Percentiles rank a stretch among this genome's conserved stretches.
Evolutionary conservation across 352 stramenopile species (phyloP).

Genomic region (Phytophthora kernoviae): DNA sequence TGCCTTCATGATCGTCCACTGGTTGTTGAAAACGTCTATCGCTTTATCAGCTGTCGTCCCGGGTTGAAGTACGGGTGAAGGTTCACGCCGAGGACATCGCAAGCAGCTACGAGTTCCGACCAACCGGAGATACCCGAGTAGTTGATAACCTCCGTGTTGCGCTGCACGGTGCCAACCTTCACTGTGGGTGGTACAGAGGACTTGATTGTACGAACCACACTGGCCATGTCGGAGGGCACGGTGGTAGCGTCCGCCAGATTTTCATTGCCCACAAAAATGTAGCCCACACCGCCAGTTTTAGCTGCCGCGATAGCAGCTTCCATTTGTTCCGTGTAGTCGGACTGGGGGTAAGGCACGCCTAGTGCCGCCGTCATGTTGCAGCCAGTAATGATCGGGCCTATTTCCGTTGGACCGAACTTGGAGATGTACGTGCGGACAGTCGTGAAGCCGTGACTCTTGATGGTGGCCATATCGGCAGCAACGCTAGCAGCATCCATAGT

Average conservation of each 20-base stretch:
- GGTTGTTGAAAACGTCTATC: constrained; percentile 43
- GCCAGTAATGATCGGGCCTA: constrained; percentile 41
- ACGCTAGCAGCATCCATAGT: constrained; percentile 31
- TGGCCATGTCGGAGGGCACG: constrained; percentile 40
- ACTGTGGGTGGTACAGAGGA: constrained; percentile 39
- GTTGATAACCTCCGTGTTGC: constrained; percentile 59
- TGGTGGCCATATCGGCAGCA: constrained; percentile 43
- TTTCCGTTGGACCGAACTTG: constrained; percentile 46
- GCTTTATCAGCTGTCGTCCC: constrained; percentile 26
- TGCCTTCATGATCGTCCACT: constrained; percentile 37
- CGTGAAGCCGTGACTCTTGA: constrained; percentile 58
- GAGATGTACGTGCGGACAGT: constrained; percentile 72
- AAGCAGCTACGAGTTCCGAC: constrained; percentile 34
- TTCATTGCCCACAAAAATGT: constrained; percentile 75
- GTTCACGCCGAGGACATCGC: constrained; percentile 61
- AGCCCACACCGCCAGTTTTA: constrained; percentile 43
- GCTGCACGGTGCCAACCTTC: constrained; percentile 71
- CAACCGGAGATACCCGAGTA: constrained; percentile 27
- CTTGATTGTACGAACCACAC: constrained; percentile 51
- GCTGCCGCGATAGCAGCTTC: constrained; percentile 41
- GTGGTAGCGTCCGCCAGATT: constrained; percentile 38
- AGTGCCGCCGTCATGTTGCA: constrained; percentile 42
- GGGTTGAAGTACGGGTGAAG: constrained; percentile 55
- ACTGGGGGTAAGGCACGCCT: constrained; percentile 50
- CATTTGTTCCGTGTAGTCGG: constrained; percentile 43